Conservation (phyloP, 768 basidiomycete genomes). For the Boletellus emodensis region DNA sequence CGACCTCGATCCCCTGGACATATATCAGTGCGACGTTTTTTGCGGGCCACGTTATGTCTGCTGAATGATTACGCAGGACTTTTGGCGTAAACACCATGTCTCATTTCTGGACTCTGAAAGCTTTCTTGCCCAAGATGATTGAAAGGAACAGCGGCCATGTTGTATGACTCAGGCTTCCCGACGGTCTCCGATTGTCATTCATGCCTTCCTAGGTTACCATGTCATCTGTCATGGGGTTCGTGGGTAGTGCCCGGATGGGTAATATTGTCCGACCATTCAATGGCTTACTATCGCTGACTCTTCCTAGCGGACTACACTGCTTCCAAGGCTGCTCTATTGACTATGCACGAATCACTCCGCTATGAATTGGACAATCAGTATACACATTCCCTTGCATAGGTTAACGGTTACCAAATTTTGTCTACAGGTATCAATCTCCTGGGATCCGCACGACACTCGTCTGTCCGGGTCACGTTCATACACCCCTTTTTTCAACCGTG, state of each 20-base stretch:
- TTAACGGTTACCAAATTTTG: not conserved
- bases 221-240: constrained; percentile 68
- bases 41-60: not conserved
- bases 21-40: constrained; percentile 77
- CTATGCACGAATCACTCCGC: constrained; percentile 78
- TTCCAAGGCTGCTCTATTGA: constrained; percentile 85
- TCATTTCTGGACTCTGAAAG: constrained; percentile 90
- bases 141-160: constrained; percentile 78
- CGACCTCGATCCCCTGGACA: constrained; percentile 72
- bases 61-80: constrained; percentile 49
- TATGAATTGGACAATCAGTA: constrained; percentile 83
- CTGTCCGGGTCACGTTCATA: constrained; percentile 74
- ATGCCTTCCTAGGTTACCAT: constrained; percentile 59
- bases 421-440: constrained; percentile 61
- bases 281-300: constrained; percentile 7
- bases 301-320: constrained; percentile 80
- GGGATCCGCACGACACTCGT: constrained; percentile 85
- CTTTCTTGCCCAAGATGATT: constrained; percentile 89
- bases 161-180: constrained; percentile 40
- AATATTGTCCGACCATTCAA: constrained; percentile 26
- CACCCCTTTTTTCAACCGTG: constrained; percentile 69
- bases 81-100: constrained; percentile 85
- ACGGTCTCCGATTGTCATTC: constrained; percentile 1
- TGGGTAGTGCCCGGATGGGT: constrained; percentile 77
- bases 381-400: constrained; percentile 3